Percentiles rank a stretch among this genome's conserved stretches.
phyloP scores from a whole-genome alignment of 805 yeast species.

The Yamadazyma laniorum region DNA sequence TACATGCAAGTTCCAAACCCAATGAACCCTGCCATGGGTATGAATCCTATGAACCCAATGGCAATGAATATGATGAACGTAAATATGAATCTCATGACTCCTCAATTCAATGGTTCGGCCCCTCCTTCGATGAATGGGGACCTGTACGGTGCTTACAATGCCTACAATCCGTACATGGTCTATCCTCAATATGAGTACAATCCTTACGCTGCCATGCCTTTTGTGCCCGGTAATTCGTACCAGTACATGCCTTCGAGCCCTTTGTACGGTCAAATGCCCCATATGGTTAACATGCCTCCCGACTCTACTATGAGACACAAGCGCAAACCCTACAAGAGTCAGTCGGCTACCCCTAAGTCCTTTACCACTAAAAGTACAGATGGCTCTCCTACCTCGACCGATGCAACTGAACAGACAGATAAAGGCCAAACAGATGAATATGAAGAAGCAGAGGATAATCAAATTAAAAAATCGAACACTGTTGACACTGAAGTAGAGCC shows the following conservation, averaged over 20 bases:
- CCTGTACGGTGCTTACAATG: conserved; percentile 2
- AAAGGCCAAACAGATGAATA: background rate
- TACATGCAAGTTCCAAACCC: conserved; percentile 5
- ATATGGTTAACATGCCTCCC: conserved; percentile 2
- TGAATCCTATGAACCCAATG: conserved; percentile 8
- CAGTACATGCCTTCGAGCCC: conserved; percentile 8
- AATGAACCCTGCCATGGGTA: conserved; percentile 6
- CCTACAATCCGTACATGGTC: conserved; percentile 2
- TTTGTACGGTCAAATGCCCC: conserved; percentile 7
- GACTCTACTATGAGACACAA: background rate
- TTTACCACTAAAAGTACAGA: conserved; percentile 6
- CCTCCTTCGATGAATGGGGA: conserved; percentile 3
- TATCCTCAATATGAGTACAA: conserved; percentile 7
- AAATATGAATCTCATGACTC: conserved; percentile 5
- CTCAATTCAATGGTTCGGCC: conserved; percentile 6
- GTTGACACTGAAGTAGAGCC: background rate
- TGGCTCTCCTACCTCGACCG: conserved; percentile 6
- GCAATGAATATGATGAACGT: conserved; percentile 9
- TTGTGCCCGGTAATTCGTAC: conserved; percentile 1
- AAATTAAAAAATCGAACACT: background rate
- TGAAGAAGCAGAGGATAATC: background rate
- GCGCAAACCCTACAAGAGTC: conserved; percentile 4
- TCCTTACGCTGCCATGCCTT: conserved; percentile 9
- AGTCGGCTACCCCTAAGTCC: conserved; percentile 6
- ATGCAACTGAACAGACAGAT: conserved; percentile 2